These are phyloP conservation scores for Phytophthora hibernalis DNA, from an alignment of 352 stramenopile species.

Conservation along the genomic window DNA sequence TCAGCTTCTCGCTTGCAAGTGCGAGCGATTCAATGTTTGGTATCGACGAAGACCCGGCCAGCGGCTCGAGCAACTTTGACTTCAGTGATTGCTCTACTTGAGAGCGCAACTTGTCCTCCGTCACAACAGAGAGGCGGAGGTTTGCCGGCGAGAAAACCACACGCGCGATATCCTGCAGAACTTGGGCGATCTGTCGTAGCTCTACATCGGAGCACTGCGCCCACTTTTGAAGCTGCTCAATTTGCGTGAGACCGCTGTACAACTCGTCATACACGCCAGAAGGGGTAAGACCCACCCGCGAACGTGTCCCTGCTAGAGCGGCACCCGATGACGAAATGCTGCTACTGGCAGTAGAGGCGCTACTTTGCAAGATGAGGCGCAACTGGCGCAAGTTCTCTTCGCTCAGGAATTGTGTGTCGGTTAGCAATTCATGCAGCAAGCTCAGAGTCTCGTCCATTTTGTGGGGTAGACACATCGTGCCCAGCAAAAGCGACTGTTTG, in stretches of 20 bases:
- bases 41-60: slow-evolving; percentile 30
- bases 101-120: slow-evolving; percentile 68
- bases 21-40: slow-evolving; percentile 27
- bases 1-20: slow-evolving; percentile 28
- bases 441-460: slow-evolving; percentile 73
- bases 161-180: slow-evolving; percentile 67
- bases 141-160: slow-evolving; percentile 64
- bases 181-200: slow-evolving; percentile 54
- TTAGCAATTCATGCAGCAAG: slow-evolving; percentile 66
- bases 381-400: slow-evolving; percentile 78
- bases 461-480: slow-evolving; percentile 76
- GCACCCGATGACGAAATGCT: slow-evolving; percentile 76
- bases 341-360: slow-evolving; percentile 68
- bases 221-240: slow-evolving; percentile 81
- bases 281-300: slow-evolving; percentile 64
- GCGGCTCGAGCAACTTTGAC: slow-evolving; percentile 52
- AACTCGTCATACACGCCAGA: slow-evolving; percentile 68
- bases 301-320: slow-evolving; percentile 62
- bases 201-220: slow-evolving; percentile 73
- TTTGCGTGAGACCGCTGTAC: slow-evolving; percentile 76
- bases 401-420: slow-evolving; percentile 77
- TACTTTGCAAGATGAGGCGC: slow-evolving; percentile 79
- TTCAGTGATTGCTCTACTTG: slow-evolving; percentile 59
- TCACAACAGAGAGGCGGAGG: slow-evolving; percentile 75
- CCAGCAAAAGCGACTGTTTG: slow-evolving; percentile 67